Conservation (phyloP, 2,329 filamentous ascomycete genomes). For the Colletotrichum sp. region DNA sequence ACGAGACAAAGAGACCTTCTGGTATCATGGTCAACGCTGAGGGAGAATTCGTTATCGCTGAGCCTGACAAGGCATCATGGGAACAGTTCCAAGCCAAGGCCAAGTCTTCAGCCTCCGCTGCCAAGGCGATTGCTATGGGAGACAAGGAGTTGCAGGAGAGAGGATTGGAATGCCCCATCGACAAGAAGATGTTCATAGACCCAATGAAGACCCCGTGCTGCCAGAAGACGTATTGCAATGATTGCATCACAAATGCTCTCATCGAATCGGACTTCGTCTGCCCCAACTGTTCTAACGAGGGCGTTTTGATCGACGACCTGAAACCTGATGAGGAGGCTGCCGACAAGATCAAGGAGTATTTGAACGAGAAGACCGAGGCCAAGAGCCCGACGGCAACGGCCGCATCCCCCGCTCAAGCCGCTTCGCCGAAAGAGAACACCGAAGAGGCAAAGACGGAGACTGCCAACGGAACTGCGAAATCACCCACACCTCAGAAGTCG, state of each 20-base stretch:
- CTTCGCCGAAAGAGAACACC: constrained; percentile 32
- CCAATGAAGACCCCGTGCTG: constrained; percentile 99
- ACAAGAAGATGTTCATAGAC: constrained; percentile 98
- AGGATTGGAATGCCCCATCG: constrained; percentile 91
- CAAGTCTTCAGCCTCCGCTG: constrained; percentile 82
- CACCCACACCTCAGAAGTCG: constrained; percentile 34
- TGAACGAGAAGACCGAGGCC: constrained; percentile 62
- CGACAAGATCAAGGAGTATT: constrained; percentile 78
- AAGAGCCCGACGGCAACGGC: constrained; percentile 49
- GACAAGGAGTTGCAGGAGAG: constrained; percentile 88
- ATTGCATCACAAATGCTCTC: constrained; percentile 98
- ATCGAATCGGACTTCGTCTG: constrained; percentile 98
- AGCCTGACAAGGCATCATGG: constrained; percentile 95
- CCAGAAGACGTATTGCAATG: constrained; percentile 97
- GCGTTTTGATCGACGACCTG: constrained; percentile 92
- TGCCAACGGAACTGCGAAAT: constrained; percentile 23
- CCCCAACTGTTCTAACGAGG: constrained; percentile 88
- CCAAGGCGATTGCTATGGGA: constrained; percentile 77
- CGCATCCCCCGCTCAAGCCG: constrained; percentile 31
- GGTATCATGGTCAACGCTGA: constrained; percentile 98
- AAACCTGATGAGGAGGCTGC: constrained; percentile 80
- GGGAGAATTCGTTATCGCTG: constrained; percentile 95
- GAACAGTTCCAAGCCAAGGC: constrained; percentile 95
- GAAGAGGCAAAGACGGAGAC: constrained; percentile 6
- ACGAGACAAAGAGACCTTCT: constrained; percentile 80